A percentile compares a stretch with the other conserved stretches of the same genome.
These are phyloP conservation scores for Theobroma grandiflorum DNA, from an alignment of 441 rosid genomes.

Conservation along the genomic window DNA sequence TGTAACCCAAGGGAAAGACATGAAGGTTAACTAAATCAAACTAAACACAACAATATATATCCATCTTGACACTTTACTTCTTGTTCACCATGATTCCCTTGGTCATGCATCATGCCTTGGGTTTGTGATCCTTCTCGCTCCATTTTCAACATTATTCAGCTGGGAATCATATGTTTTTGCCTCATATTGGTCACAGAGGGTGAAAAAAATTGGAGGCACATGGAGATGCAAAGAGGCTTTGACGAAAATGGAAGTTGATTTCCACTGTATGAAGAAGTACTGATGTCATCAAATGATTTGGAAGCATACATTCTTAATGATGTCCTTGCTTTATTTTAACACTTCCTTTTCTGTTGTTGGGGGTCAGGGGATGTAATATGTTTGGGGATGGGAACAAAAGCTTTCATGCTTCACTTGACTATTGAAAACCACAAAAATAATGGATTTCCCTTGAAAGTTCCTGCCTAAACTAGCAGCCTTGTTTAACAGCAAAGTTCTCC, in stretches of 20 bases:
- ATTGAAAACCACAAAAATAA: neutral
- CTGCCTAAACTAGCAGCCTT: neutral
- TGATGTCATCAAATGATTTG: neutral
- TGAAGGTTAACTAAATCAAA: neutral
- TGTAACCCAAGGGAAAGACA: too few relatives aligned
- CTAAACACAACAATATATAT: neutral
- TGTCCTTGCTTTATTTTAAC: neutral
- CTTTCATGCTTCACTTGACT: neutral
- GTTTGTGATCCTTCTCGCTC: neutral
- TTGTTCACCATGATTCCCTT: neutral
- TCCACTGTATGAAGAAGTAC: neutral
- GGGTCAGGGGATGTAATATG: neutral
- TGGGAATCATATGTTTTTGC: neutral
- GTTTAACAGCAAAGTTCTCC: neutral
- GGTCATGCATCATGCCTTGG: neutral
- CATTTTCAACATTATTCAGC: neutral
- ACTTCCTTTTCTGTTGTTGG: neutral
- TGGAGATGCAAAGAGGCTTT: neutral
- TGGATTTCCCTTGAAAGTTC: neutral
- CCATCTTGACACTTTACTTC: neutral
- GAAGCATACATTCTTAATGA: neutral
- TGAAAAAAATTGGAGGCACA: neutral
- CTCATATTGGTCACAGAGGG: neutral
- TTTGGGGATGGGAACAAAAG: neutral
- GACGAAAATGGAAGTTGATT: neutral